Percentiles rank a stretch among this genome's conserved stretches.
phyloP scores from a whole-genome alignment of 2,329 filamentous ascomycete species.

The Pseudocercospora macadamiae region DNA sequence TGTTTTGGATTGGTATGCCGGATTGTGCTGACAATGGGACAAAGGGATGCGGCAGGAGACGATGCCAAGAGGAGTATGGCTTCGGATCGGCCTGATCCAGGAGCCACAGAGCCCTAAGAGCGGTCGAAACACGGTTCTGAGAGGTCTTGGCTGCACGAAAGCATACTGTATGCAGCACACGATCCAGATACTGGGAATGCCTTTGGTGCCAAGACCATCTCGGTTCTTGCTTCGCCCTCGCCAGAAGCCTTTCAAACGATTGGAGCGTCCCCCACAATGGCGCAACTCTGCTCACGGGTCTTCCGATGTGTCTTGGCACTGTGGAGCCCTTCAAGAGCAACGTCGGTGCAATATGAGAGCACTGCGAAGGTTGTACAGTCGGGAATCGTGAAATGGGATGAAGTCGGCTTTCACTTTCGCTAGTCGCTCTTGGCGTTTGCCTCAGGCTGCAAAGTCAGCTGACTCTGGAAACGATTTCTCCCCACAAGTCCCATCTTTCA shows the following conservation, averaged over 20 bases:
- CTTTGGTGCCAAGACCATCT: neutral
- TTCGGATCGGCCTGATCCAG: neutral
- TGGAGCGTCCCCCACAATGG: neutral
- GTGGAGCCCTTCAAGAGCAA: neutral
- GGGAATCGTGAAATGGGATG: neutral
- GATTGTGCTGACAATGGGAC: slow-evolving; percentile 5
- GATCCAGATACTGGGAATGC: too few species aligned
- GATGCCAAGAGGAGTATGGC: neutral
- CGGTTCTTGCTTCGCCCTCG: neutral
- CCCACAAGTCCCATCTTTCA: neutral
- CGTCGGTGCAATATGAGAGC: neutral
- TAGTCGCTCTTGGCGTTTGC: neutral
- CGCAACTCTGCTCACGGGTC: neutral
- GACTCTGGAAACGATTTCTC: neutral
- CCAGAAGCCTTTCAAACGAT: neutral
- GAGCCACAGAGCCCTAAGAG: neutral
- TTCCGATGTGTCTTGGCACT: too few species aligned
- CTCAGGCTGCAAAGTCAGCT: neutral
- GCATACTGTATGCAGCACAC: neutral
- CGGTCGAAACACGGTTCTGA: neutral
- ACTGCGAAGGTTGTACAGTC: neutral
- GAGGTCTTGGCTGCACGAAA: neutral
- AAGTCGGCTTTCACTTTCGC: slow-evolving; percentile 1
- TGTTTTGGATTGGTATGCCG: neutral
- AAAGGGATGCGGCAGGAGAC: neutral